Evolutionary conservation across 2,329 filamentous ascomycete genomes (phyloP), one percentile per base, ranked within the genome.

Genomic region (Torrubiellomyces zombiae): DNA sequence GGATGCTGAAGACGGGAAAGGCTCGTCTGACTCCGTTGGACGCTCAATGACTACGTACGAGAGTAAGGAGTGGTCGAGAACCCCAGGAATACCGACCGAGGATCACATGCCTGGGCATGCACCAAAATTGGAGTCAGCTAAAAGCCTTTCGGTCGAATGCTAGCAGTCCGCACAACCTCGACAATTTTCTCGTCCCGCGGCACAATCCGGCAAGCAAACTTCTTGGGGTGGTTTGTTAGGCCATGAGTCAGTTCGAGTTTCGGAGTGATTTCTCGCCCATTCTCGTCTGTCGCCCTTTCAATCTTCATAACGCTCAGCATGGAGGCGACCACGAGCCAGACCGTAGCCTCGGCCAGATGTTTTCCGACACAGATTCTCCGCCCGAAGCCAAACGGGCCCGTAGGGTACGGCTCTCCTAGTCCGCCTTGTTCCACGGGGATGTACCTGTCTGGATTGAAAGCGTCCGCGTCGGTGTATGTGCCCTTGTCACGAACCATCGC

Each of bases 361-460:
- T 58, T 53, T 1, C 63, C 63, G 5, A 54, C 48, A 34, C 63
- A 68, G 7, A 60, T 50, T 12, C 63, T 49, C 12, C 56, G 51
- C 1, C 64, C 63, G 39, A 62, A 67, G 4, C 63, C 62, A 38
- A 68, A 62, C 18, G 55, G 54, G 2, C 56, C 60, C 11, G 40
- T 45, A 1, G 57, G 59, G 23, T 50, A 44, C 12, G 61, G 56
- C 38, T 63, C 59, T 6, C 54, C 55, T 12, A 40, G 38, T 33
- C 39, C 59, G 4, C 52, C 48, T 22, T 53, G 36, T 6, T 42
- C 35, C 7, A 29, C 26, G 0, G 47, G 39, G 2, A 42, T 26
- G 33, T 53, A 65, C 5, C 60, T 44, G 27, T 59, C 53, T 1
- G 60, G 60, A 19, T 59, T 47, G 34, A 64, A 64, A 6, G 28